Base-by-base conservation (phyloP, 2,329 filamentous ascomycete genomes). In the Trichoderma guizhouense region DNA sequence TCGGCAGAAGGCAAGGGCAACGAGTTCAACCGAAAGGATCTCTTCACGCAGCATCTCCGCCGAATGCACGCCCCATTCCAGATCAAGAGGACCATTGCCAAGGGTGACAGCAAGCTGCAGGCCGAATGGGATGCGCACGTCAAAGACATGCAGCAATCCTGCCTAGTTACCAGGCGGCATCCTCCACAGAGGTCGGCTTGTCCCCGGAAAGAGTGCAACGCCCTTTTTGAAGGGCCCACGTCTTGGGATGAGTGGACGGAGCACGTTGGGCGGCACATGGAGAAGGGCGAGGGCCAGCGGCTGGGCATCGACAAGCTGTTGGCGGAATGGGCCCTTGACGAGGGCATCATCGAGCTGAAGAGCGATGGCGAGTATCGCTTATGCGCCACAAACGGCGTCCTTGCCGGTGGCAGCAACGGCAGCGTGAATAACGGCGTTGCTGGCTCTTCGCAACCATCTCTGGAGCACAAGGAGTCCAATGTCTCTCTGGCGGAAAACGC, bases 211-310 rank as follows among this genome's bases (percentile, higher is more conserved):
- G 93, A 93, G 75, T 98, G 95, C 78, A 83, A 87, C 12, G 87
- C 87, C 64, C 81, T 86, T 0, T 98, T 97, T 77, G 86, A 90
- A 71, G 94, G 93, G 0, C 83, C 86, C 1, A 88, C 87, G 3
- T 92, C 91, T 9, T 98, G 95, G 95, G 93, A 97, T 71, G 90
- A 94, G 75, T 93, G 94, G 83, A 96, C 96, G 72, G 95, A 98
- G 79, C 95, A 98, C 79, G 91, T 98, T 1, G 95, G 95, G 1
- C 87, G 92, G 61, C 95, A 98, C 79, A 92, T 97, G 85, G 95
- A 98, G 81, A 91, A 91, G 74, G 88, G 88, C 7, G 89, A 91
- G 73, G 89, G 87, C 4, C 82, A 83, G 28, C 80, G 83, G 28
- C 82, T 91, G 21, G 87, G 86, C 1, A 87, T 91, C 6, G 90